Evolutionary conservation across 306 rosid genomes (phyloP), one percentile per base, ranked within the genome.

Genomic region (Gastrolobium bilobum): DNA sequence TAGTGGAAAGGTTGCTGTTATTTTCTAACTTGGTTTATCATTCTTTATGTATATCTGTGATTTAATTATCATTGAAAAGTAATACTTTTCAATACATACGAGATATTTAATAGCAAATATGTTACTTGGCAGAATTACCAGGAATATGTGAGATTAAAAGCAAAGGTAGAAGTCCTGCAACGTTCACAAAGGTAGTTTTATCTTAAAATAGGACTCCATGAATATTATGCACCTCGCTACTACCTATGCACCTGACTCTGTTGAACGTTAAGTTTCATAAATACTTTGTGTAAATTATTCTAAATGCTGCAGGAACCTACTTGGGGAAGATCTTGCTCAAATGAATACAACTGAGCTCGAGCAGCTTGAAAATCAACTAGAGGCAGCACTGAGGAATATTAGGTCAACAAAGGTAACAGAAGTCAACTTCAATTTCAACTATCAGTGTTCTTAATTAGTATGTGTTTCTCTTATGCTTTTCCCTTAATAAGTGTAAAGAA

Each of bases 301-400:
- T 30, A 34, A 43, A 74, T 77, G 51, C 5, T 57, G 63, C 71
- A 94, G 98, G 79, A 90, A 90, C 82, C 85, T 94, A 56, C 91
- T 92, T 3, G 98, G 98, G 80, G 98, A 94, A 80, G 98, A 94
- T 84, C 83, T 94, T 73, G 89, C 84, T 3, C 83, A 86, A 43
- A 81, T 89, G 83, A 89, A 85, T 66, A 79, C 94, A 39, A 83
- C 26, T 73, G 91, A 94, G 63, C 90, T 94, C 2, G 89, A 88
- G 65, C 93, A 85, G 68, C 89, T 94, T 68, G 98, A 94, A 86
- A 74, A 84, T 87, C 97, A 90, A 78, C 70, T 94, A 14, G 98
- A 94, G 87, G 11, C 73, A 65, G 84, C 97, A 63, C 83, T 94
- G 77, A 88, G 54, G 79, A 89, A 88, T 56, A 88, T 92, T 68